Conservation (phyloP, 495 filamentous ascomycete genomes). For the Aspergillus bridgeri region DNA sequence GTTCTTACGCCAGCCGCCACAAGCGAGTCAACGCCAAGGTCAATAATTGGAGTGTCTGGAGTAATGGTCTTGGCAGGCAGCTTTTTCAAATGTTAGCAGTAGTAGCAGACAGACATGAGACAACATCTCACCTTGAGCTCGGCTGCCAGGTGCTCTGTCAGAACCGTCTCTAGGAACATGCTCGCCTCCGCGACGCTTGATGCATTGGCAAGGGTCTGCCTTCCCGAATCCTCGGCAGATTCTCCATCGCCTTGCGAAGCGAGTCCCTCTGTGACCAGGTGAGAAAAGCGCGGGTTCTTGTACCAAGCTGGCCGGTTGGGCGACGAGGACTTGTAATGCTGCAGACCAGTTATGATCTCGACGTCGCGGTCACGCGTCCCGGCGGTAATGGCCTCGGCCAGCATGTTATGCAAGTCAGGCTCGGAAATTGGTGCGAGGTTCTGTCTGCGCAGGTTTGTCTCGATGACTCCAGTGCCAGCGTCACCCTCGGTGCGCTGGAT, state of each 20-base stretch:
- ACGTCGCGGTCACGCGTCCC: conserved; percentile 8
- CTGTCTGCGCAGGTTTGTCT: background rate
- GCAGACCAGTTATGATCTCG: conserved; percentile 10
- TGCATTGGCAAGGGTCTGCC: too few relatives aligned
- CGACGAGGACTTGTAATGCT: background rate
- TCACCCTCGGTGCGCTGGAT: background rate
- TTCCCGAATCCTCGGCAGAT: too few relatives aligned
- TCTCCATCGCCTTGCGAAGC: too few relatives aligned
- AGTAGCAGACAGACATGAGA: background rate
- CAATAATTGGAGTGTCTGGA: conserved; percentile 12
- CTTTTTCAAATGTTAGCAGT: background rate
- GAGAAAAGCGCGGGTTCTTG: conserved; percentile 28
- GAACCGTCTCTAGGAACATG: conserved; percentile 3
- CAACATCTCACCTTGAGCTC: background rate
- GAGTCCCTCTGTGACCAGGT: background rate
- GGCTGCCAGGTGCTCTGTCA: conserved; percentile 1
- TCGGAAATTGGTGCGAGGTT: conserved; percentile 32
- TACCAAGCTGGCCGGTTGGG: conserved; percentile 3
- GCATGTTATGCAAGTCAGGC: conserved; percentile 46
- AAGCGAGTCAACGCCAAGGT: conserved; percentile 34
- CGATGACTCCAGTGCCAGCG: background rate
- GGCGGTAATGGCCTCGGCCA: conserved; percentile 19
- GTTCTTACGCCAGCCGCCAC: conserved; percentile 27
- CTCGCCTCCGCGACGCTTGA: too few relatives aligned
- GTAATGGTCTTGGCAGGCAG: conserved; percentile 4